Evolutionary conservation across 2,329 filamentous ascomycete genomes (phyloP).

Genomic region (Claviceps africana): DNA sequence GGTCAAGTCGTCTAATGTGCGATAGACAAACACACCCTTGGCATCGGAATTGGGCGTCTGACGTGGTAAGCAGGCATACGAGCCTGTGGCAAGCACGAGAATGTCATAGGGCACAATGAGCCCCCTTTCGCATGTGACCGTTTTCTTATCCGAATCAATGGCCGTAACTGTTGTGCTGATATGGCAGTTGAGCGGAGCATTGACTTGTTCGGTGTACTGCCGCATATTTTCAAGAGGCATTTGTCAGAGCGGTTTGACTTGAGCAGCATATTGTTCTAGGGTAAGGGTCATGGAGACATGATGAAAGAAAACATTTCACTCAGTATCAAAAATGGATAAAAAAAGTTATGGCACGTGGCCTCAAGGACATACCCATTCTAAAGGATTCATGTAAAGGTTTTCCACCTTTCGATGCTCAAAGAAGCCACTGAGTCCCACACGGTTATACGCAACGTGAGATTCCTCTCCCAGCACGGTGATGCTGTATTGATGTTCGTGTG

Average conservation of each 20-base stretch:
- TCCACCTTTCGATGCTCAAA: slow-evolving; percentile 77
- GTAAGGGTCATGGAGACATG: neutral
- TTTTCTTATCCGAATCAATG: slow-evolving; percentile 49
- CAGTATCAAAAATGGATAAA: too few relatives aligned
- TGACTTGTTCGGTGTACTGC: slow-evolving; percentile 52
- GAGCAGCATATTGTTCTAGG: neutral
- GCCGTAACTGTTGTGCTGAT: slow-evolving; percentile 57
- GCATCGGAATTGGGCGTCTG: slow-evolving; percentile 67
- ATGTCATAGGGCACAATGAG: slow-evolving; percentile 61
- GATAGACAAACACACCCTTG: slow-evolving; percentile 76
- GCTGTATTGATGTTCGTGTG: slow-evolving; percentile 59
- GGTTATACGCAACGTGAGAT: slow-evolving; percentile 76
- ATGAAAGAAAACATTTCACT: neutral
- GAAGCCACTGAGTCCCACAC: slow-evolving; percentile 77
- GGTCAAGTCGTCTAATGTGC: slow-evolving; percentile 70
- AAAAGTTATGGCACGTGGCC: too few relatives aligned
- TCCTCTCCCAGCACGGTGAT: slow-evolving; percentile 82
- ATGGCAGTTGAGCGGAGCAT: slow-evolving; percentile 58
- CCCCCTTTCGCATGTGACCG: slow-evolving; percentile 56
- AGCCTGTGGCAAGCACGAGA: slow-evolving; percentile 74
- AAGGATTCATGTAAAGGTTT: slow-evolving; percentile 74
- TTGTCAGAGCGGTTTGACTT: neutral
- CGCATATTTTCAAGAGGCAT: neutral
- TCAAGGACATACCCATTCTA: slow-evolving; percentile 52
- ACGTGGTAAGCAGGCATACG: slow-evolving; percentile 59